phyloP scores from a whole-genome alignment of 768 basidiomycete genomes.

The Peribolospora baueri region DNA sequence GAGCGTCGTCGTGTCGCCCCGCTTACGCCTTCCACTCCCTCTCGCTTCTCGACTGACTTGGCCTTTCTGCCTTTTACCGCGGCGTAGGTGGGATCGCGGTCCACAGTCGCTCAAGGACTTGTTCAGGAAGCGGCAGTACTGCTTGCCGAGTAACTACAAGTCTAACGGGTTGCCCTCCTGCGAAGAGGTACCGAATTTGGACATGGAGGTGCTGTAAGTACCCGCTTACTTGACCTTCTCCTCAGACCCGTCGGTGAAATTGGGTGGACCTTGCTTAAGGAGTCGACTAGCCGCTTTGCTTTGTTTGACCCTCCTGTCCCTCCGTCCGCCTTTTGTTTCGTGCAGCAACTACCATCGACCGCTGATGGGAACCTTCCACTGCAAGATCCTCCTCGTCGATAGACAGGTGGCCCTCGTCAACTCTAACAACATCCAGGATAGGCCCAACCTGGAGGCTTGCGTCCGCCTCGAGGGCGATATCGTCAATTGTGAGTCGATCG shows the following conservation, averaged over 20 bases:
- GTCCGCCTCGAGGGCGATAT: slow-evolving; percentile 44
- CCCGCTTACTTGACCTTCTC: too few species aligned
- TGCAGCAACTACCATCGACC: slow-evolving; percentile 23
- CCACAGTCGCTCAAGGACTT: too few species aligned
- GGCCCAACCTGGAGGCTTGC: slow-evolving; percentile 20
- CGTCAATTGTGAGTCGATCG: slow-evolving; percentile 45
- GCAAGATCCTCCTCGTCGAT: slow-evolving; percentile 45
- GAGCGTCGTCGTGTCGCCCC: too few species aligned
- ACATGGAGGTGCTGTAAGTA: slow-evolving; percentile 22
- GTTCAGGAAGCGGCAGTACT: too few species aligned
- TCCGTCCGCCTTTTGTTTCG: background rate
- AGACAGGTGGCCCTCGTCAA: slow-evolving; percentile 40
- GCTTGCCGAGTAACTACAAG: too few species aligned
- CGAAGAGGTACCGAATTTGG: slow-evolving; percentile 35
- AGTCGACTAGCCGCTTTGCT: too few species aligned
- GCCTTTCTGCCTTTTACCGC: too few species aligned
- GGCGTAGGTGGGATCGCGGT: too few species aligned
- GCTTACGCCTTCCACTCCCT: too few species aligned
- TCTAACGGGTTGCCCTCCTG: slow-evolving; percentile 19
- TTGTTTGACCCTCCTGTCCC: background rate
- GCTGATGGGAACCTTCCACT: slow-evolving; percentile 42
- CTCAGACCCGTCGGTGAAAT: too few species aligned
- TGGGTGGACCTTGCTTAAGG: too few species aligned
- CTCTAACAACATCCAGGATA: slow-evolving; percentile 41
- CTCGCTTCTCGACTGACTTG: too few species aligned